A percentile compares a stretch with the other conserved stretches of the same genome.
These are phyloP conservation scores for Paramecium octaurelia DNA, from an alignment of 73 alveolate genomes.

Conservation along the genomic window DNA sequence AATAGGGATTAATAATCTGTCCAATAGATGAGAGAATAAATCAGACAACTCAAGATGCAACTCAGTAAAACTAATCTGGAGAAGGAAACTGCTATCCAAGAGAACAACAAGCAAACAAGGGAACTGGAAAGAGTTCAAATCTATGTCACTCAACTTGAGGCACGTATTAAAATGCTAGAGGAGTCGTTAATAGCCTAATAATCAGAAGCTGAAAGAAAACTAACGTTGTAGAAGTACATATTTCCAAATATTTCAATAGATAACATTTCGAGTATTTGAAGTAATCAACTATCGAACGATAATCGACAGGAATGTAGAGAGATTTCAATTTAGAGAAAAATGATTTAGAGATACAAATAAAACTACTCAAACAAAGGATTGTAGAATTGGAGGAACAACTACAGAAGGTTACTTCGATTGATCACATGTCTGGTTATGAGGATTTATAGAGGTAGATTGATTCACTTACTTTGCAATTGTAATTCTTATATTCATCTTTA, in stretches of 20 bases:
- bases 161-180: conserved; percentile 5
- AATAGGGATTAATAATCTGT: not conserved
- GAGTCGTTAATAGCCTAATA: not conserved
- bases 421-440: conserved; percentile 14
- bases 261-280: not conserved
- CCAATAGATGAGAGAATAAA: not conserved
- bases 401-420: not conserved
- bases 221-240: not conserved
- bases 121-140: not conserved
- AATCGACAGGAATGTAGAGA: conserved; percentile 10
- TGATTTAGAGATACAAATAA: not conserved
- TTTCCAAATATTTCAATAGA: not conserved
- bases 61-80: not conserved
- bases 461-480: not conserved
- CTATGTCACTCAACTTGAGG: not conserved
- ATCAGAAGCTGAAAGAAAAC: not conserved
- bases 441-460: not conserved
- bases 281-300: not conserved
- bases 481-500: not conserved
- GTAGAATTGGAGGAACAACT: not conserved
- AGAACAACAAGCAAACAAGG: not conserved
- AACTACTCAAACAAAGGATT: not conserved
- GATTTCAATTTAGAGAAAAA: not conserved
- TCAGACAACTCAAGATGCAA: not conserved
- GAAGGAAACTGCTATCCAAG: not conserved